Percentiles rank a stretch among this genome's conserved stretches.
These are phyloP conservation scores for Colletotrichum tofieldiae DNA, from an alignment of 2,329 filamentous ascomycete species.

Conservation along the genomic window DNA sequence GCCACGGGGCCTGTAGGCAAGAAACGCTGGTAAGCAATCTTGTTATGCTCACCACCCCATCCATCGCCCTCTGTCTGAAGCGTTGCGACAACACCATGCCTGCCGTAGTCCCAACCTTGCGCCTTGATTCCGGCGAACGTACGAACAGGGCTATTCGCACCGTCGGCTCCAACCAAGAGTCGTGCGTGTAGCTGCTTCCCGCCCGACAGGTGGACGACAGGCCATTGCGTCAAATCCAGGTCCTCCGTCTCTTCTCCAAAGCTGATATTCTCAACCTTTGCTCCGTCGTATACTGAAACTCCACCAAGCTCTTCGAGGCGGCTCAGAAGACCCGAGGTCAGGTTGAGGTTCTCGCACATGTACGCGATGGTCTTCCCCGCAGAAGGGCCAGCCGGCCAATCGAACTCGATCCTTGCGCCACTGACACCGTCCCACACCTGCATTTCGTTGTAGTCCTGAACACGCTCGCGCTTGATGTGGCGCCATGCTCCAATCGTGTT, in stretches of 20 bases:
- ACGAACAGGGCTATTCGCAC: slow-evolving; percentile 93
- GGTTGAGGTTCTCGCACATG: slow-evolving; percentile 96
- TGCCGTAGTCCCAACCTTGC: slow-evolving; percentile 92
- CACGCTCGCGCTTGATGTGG: slow-evolving; percentile 79
- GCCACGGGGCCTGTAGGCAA: slow-evolving; percentile 93
- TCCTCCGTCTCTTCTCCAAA: slow-evolving; percentile 79
- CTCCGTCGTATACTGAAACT: slow-evolving; percentile 81
- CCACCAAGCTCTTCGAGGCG: slow-evolving; percentile 79
- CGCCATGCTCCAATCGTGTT: slow-evolving; percentile 88
- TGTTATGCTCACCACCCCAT: slow-evolving; percentile 68
- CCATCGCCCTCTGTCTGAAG: slow-evolving; percentile 78
- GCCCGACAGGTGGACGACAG: slow-evolving; percentile 81
- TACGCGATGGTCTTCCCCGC: slow-evolving; percentile 83
- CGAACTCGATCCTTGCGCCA: slow-evolving; percentile 90
- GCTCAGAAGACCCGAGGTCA: slow-evolving; percentile 83
- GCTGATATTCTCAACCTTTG: slow-evolving; percentile 84
- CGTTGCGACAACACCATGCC: slow-evolving; percentile 93
- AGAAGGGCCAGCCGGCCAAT: slow-evolving; percentile 72
- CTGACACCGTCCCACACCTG: slow-evolving; percentile 98
- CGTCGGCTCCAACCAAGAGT: slow-evolving; percentile 92
- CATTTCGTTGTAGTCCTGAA: slow-evolving; percentile 95
- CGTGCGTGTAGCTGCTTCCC: slow-evolving; percentile 82
- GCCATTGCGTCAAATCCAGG: slow-evolving; percentile 88
- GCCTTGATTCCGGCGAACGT: slow-evolving; percentile 89
- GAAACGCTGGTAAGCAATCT: slow-evolving; percentile 95